These are phyloP conservation scores for Mrakia hoshinonis DNA, from an alignment of 768 basidiomycete genomes.

Conservation along the genomic window DNA sequence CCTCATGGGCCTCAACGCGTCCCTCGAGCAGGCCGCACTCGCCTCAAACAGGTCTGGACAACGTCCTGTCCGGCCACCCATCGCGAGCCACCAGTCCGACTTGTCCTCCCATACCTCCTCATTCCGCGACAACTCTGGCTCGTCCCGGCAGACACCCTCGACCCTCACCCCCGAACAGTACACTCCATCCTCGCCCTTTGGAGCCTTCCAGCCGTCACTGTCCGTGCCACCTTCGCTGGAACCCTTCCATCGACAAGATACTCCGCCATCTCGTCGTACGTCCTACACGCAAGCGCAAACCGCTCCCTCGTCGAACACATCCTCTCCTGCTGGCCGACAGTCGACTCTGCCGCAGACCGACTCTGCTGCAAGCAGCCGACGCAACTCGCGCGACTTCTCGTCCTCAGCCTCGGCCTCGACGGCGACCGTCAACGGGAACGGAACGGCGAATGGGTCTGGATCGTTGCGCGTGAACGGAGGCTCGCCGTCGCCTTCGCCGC, in stretches of 20 bases:
- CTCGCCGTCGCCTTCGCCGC: background rate
- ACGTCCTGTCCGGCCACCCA: background rate
- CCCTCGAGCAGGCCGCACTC: conserved; percentile 1
- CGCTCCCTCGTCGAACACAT: background rate
- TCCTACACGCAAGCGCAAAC: background rate
- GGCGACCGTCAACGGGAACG: background rate
- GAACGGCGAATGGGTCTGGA: too few relatives aligned
- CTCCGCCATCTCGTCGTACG: background rate
- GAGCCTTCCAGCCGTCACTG: background rate
- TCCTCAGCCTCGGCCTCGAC: background rate
- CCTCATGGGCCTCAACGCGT: background rate
- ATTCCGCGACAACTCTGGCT: background rate
- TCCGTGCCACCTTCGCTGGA: conserved; percentile 4
- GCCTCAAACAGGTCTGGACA: background rate
- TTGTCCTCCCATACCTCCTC: background rate
- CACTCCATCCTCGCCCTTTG: background rate
- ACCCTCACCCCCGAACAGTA: background rate
- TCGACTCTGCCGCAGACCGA: background rate
- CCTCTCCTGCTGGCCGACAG: background rate
- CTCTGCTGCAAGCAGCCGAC: background rate
- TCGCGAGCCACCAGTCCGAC: background rate
- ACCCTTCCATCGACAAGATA: conserved; percentile 9
- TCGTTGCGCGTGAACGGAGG: background rate
- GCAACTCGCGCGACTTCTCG: conserved; percentile 12
- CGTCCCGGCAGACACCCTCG: background rate